Evolutionary conservation across 2,329 filamentous ascomycete species (phyloP).

Genomic region (Phaeosphaeria sp.): DNA sequence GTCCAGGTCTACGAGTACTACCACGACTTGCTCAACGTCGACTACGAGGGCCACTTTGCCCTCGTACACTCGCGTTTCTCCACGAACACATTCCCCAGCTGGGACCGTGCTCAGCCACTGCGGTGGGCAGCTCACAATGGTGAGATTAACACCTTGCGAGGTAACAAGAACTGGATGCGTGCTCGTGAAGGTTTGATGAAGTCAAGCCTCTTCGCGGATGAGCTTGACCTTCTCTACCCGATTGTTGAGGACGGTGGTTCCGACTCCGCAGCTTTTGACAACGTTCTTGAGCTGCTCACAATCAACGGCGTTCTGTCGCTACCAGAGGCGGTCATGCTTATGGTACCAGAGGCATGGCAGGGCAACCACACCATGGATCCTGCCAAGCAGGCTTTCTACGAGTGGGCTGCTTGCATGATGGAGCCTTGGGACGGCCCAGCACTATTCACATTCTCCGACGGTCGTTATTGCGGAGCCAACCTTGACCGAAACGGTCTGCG

Average conservation of each 20-base stretch:
- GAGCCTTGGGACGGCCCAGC: constrained; percentile 98
- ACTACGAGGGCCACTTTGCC: constrained; percentile 97
- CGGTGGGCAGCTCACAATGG: constrained; percentile 98
- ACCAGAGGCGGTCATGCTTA: constrained; percentile 96
- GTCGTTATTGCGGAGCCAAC: constrained; percentile 95
- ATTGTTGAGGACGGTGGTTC: constrained; percentile 97
- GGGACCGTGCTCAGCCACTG: constrained; percentile 95
- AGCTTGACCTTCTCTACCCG: constrained; percentile 88
- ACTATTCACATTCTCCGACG: constrained; percentile 95
- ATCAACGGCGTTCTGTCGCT: constrained; percentile 96
- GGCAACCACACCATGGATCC: constrained; percentile 91
- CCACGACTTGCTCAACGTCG: constrained; percentile 93
- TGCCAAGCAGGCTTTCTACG: constrained; percentile 95
- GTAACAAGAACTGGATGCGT: constrained; percentile 99
- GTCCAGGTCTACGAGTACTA: constrained; percentile 98
- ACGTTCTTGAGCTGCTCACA: constrained; percentile 89
- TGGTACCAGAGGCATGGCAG: constrained; percentile 98
- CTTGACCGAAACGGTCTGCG: constrained; percentile 93
- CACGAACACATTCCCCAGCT: constrained; percentile 97
- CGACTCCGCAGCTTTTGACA: constrained; percentile 96
- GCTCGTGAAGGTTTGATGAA: constrained; percentile 94
- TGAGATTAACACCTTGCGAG: constrained; percentile 96
- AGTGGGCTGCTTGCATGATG: constrained; percentile 99
- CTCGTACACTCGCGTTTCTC: constrained; percentile 97
- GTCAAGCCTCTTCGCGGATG: constrained; percentile 89